Percentiles rank a stretch among this genome's conserved stretches.
These are phyloP conservation scores for Thielaviopsis cerberus DNA, from an alignment of 2,329 filamentous ascomycete species.

Conservation along the genomic window DNA sequence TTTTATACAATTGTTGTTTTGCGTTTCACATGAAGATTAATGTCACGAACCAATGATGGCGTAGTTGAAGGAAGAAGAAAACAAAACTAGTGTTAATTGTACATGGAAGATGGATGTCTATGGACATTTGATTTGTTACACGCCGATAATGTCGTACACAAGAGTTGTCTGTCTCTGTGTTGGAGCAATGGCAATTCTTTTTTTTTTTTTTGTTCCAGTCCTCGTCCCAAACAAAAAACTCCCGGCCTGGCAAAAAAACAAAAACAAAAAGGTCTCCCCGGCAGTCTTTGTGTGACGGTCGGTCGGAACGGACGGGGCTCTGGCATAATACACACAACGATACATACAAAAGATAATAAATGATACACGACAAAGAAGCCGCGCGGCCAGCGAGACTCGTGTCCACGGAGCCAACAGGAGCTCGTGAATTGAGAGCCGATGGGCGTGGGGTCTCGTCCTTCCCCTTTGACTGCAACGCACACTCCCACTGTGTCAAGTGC, in stretches of 20 bases:
- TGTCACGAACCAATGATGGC: too few relatives aligned
- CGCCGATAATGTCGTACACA: neutral
- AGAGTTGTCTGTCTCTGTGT: too few relatives aligned
- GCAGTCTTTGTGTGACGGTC: neutral
- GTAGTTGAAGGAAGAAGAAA: neutral
- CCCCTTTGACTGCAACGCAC: neutral
- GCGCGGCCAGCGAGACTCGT: too few relatives aligned
- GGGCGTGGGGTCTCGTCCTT: neutral
- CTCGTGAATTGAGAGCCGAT: neutral
- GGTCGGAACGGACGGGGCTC: neutral
- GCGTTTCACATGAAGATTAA: too few relatives aligned
- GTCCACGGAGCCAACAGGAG: too few relatives aligned
- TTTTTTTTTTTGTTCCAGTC: neutral
- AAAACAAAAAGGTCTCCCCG: neutral
- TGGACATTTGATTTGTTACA: neutral
- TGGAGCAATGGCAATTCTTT: slow-evolving; percentile 2
- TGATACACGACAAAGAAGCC: slow-evolving; percentile 1
- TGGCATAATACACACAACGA: neutral
- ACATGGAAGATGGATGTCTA: slow-evolving; percentile 1
- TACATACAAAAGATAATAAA: neutral
- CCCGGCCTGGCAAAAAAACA: neutral
- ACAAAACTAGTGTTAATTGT: slow-evolving; percentile 1
- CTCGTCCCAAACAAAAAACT: neutral
- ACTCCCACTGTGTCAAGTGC: neutral
- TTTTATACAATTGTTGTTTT: neutral